Evolutionary conservation across 768 basidiomycete genomes (phyloP), one percentile per base, ranked within the genome.

Genomic region (Suillus hirtellus): DNA sequence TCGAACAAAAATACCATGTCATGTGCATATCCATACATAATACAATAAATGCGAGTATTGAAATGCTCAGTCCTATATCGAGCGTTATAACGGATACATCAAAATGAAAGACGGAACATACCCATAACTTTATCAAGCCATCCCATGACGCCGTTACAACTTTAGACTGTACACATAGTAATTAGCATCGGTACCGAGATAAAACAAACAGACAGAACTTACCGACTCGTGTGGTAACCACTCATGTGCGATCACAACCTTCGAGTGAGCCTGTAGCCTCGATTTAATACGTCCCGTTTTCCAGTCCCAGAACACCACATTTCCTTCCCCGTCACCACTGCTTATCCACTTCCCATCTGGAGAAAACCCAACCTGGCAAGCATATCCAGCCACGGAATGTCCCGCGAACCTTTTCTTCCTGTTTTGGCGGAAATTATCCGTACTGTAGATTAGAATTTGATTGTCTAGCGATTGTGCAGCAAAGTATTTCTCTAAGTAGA

Each of bases 291-390:
- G 87, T 1, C 95, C 93, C n/a, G 90, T 96, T 79, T 97, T 99
- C 93, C 94, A 99, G 75, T 99, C 97, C 97, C 97, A 99, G 76
- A 98, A 96, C 3, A 98, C 92, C 49, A 99, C 83, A 74, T 97
- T 95, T 10, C 97, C 97, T 68, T 90, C 88, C 11, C 93, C 92
- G 70, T 98, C 96, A 35, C 97, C 97, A 63, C 94, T 96, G 71
- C 93, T 96, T 70, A 99, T 92, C 92, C 95, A 99, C 76, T 95
- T 94, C 2, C 97, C 97, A 73, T 99, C 97, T 1, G 97, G 95
- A 19, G 96, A 97, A 78, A 99, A 99, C 34, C 93, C 96, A 38
- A 98, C 89, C 71, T 95, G 92, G 73, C 95, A 97, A 2, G 97
- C 97, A 75, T 98, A 99, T 14, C 97, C 97, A 8, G 97, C 96